Evolutionary conservation across 768 basidiomycete species (phyloP).

Genomic region (Boletus coccyginus): DNA sequence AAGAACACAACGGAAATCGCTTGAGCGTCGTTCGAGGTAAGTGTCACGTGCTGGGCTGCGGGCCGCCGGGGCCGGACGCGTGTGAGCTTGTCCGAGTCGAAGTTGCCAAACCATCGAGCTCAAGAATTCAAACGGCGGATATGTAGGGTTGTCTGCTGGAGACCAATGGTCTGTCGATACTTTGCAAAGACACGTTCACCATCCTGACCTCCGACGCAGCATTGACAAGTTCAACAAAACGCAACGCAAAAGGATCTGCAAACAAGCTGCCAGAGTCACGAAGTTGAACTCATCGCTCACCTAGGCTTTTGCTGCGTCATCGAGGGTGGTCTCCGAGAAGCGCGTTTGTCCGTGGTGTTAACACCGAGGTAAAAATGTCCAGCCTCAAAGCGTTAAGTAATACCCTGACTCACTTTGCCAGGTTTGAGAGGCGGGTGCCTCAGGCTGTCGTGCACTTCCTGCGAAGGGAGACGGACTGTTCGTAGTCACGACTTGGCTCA

Average conservation of each 20-base stretch:
- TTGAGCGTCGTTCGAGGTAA: neutral
- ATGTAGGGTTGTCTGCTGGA: no score
- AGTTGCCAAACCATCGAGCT: neutral
- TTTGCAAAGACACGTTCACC: neutral
- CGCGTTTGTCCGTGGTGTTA: no score
- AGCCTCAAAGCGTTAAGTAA: neutral
- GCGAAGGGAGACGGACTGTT: neutral
- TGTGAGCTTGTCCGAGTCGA: neutral
- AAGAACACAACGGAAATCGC: neutral
- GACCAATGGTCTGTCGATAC: no score
- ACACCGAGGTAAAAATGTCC: neutral
- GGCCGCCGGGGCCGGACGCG: neutral
- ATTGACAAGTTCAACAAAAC: no score
- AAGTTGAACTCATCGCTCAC: neutral
- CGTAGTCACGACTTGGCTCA: neutral
- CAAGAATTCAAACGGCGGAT: neutral
- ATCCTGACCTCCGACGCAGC: neutral
- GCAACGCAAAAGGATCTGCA: neutral
- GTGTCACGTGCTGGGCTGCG: slow-evolving; percentile 35
- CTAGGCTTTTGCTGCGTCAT: neutral
- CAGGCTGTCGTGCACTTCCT: neutral
- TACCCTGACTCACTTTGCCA: neutral
- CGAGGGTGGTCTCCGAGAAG: neutral
- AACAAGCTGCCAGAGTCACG: no score
- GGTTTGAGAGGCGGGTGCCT: neutral